These are phyloP conservation scores for Candida michaelii DNA, from an alignment of 805 yeast genomes.

Conservation along the genomic window DNA sequence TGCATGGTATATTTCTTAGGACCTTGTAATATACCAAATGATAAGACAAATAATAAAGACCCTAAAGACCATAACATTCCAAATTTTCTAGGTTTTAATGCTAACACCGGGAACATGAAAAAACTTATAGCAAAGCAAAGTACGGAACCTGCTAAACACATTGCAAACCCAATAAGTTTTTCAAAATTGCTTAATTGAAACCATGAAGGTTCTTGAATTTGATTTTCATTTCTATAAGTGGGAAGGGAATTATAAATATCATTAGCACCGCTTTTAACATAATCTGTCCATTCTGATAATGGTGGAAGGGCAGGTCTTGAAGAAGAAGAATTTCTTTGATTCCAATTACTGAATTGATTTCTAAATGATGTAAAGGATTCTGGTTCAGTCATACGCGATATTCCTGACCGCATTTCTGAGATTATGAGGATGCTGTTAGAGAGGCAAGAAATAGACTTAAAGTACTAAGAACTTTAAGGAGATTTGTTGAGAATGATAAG, in stretches of 20 bases:
- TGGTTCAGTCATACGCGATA: conserved; percentile 19
- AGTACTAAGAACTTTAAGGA: too few species aligned
- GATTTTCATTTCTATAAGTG: conserved; percentile 44
- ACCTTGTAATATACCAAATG: conserved; percentile 92
- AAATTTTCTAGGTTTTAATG: conserved; percentile 87
- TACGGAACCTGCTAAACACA: conserved; percentile 73
- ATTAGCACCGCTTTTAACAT: conserved; percentile 44
- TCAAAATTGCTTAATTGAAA: conserved; percentile 76
- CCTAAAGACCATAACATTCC: conserved; percentile 92
- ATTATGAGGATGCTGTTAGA: too few species aligned
- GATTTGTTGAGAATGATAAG: too few species aligned
- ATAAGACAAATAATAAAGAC: conserved; percentile 76
- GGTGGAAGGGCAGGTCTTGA: conserved; percentile 20
- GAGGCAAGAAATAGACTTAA: too few species aligned
- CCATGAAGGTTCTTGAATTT: conserved; percentile 71
- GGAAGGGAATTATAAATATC: conserved; percentile 69
- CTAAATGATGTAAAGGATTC: conserved; percentile 29
- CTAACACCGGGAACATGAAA: conserved; percentile 83
- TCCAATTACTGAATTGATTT: conserved; percentile 36
- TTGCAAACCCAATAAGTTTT: conserved; percentile 70
- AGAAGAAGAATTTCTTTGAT: conserved; percentile 9
- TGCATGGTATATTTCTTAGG: conserved; percentile 79
- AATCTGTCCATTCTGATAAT: conserved; percentile 44
- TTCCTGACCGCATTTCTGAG: neutral
- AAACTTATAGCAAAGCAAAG: conserved; percentile 82